Evolutionary conservation across 2,329 filamentous ascomycete genomes (phyloP).

Genomic region (Venturia asperata): DNA sequence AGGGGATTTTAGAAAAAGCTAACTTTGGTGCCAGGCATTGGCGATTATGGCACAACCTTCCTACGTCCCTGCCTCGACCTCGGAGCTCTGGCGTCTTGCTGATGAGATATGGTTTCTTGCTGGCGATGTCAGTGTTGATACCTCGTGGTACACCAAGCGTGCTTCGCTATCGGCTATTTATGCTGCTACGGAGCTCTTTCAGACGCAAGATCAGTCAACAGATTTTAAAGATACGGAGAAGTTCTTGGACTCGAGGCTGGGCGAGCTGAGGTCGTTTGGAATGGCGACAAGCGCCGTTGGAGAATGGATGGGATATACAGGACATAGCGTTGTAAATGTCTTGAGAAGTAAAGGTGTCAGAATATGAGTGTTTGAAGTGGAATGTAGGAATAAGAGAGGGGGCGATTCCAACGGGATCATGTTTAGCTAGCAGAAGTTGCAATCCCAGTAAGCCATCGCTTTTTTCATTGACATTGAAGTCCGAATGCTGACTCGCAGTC

Average conservation of each 20-base stretch:
- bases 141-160: constrained; percentile 77
- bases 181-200: constrained; percentile 73
- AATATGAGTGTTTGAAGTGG: constrained; percentile 38
- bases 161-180: constrained; percentile 59
- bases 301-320: constrained; percentile 78
- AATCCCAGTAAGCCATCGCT: not conserved
- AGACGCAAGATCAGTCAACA: constrained; percentile 77
- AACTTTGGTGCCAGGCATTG: constrained; percentile 54
- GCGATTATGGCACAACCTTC: constrained; percentile 82
- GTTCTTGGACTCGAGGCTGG: constrained; percentile 68
- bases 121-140: constrained; percentile 74
- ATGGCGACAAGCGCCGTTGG: constrained; percentile 56
- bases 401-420: not conserved
- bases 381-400: not conserved
- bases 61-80: constrained; percentile 66
- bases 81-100: constrained; percentile 72
- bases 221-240: constrained; percentile 69
- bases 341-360: constrained; percentile 80
- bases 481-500: not conserved
- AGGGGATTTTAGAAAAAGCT: no score
- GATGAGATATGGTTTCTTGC: constrained; percentile 90
- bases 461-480: not conserved
- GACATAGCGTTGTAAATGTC: constrained; percentile 68
- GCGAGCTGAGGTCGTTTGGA: constrained; percentile 55
- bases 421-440: not conserved